Conservation (phyloP, 306 rosid species). For the Fragaria nilgerrensis region DNA sequence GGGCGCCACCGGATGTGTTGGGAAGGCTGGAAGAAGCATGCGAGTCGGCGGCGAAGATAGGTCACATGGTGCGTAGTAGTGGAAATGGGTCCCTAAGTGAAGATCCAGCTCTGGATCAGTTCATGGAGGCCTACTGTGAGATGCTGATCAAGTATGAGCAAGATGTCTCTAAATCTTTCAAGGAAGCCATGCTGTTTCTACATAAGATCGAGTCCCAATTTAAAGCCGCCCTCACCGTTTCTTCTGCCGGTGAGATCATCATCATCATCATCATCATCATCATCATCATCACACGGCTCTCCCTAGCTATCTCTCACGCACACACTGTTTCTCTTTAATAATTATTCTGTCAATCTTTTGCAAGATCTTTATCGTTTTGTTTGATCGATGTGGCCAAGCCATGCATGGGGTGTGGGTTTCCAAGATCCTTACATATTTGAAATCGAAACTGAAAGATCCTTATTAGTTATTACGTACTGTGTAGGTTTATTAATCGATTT, state of each 20-base stretch:
- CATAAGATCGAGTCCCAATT: conserved; percentile 79
- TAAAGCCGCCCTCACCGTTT: conserved; percentile 56
- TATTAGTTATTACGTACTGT: too few species aligned
- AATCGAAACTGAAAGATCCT: too few species aligned
- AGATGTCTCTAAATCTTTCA: conserved; percentile 91
- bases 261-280: neutral
- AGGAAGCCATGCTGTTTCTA: conserved; percentile 89
- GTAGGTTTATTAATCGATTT: neutral
- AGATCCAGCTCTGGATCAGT: conserved; percentile 96
- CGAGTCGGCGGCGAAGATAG: conserved; percentile 53
- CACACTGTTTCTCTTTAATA: neutral
- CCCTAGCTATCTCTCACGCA: neutral
- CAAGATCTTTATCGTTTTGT: neutral
- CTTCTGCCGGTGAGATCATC: conserved; percentile 20
- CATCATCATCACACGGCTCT: neutral
- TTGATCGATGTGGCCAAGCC: neutral
- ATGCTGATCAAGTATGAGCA: conserved; percentile 92
- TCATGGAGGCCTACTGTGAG: conserved; percentile 99
- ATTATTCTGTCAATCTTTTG: neutral
- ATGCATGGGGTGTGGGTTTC: conserved; percentile 3
- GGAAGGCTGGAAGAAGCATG: conserved; percentile 75
- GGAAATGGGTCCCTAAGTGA: conserved; percentile 61
- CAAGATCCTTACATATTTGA: neutral
- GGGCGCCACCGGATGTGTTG: conserved; percentile 87
- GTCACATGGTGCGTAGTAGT: conserved; percentile 16